Percentiles rank a stretch among this genome's conserved stretches.
phyloP scores from a whole-genome alignment of 1,284 basidiomycete genomes.

The Exobasidium cylindrosporum region DNA sequence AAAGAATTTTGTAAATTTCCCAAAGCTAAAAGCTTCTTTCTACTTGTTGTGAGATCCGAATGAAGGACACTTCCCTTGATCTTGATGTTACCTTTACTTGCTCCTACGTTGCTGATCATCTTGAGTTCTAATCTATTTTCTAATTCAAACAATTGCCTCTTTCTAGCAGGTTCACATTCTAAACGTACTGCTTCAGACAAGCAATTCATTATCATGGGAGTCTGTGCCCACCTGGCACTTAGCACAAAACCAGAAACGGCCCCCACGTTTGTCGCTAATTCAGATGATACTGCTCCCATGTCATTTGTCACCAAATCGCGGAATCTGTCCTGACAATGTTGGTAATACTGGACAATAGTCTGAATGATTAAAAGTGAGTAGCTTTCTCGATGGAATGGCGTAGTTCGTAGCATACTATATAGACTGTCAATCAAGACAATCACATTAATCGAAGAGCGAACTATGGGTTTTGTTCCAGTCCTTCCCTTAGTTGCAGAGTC shows the following conservation, averaged over 20 bases:
- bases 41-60: conserved; percentile 69
- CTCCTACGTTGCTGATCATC: background rate
- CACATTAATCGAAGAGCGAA: conserved; percentile 80
- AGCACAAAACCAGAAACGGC: conserved; percentile 18
- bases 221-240: conserved; percentile 44
- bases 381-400: conserved; percentile 93
- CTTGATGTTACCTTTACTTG: background rate
- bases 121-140: conserved; percentile 30
- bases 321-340: conserved; percentile 83
- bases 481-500: conserved; percentile 40
- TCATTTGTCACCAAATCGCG: conserved; percentile 58
- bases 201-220: conserved; percentile 71
- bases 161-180: conserved; percentile 13
- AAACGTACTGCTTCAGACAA: conserved; percentile 62
- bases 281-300: background rate
- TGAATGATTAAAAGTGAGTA: conserved; percentile 85
- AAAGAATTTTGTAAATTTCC: conserved; percentile 71
- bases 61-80: conserved; percentile 22
- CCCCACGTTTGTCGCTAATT: background rate
- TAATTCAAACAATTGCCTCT: conserved; percentile 26
- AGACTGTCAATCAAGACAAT: conserved; percentile 88
- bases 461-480: conserved; percentile 65
- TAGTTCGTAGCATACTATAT: conserved; percentile 84
- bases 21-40: conserved; percentile 72
- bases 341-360: conserved; percentile 95